Evolutionary conservation across 108 stramenopile genomes (phyloP).

Genomic region (Pseudonitzschia multiseries): DNA sequence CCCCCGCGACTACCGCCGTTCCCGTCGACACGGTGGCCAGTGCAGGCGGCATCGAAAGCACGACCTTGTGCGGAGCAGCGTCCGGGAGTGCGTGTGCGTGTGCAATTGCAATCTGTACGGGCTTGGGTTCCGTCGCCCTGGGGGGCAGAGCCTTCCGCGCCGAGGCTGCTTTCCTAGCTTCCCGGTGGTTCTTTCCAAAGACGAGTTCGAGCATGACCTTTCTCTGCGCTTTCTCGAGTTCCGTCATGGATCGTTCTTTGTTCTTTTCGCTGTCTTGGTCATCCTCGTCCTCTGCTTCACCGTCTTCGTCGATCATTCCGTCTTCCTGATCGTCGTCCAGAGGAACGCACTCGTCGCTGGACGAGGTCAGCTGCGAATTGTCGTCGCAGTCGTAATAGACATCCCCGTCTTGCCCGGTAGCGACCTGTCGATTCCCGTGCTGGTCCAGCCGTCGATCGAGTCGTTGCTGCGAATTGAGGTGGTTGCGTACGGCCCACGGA

Average conservation of each 20-base stretch:
- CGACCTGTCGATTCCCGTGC: not conserved
- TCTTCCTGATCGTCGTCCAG: too few relatives aligned
- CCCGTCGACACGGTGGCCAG: constrained; percentile 2
- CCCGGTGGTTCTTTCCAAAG: constrained; percentile 15
- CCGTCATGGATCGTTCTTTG: constrained; percentile 4
- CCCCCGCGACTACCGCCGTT: too few relatives aligned
- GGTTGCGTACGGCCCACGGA: not conserved
- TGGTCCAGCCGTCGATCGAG: not conserved
- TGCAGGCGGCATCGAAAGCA: not conserved
- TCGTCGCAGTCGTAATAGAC: constrained; percentile 9
- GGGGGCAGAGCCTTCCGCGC: too few relatives aligned
- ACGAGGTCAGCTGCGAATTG: constrained; percentile 11
- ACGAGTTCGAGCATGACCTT: constrained; percentile 22
- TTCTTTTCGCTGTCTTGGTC: constrained; percentile 13
- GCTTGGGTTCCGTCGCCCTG: not conserved
- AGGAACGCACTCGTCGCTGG: not conserved
- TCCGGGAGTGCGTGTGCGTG: too few relatives aligned
- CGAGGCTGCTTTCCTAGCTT: not conserved
- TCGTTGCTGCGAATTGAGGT: not conserved
- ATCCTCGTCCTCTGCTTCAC: not conserved
- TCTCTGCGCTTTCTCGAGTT: constrained; percentile 29
- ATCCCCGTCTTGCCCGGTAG: not conserved
- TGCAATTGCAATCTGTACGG: too few relatives aligned
- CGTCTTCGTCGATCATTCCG: not conserved
- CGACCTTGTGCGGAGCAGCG: too few relatives aligned